Conservation (phyloP, 768 basidiomycete genomes). For the Pleurotus cornucopiae region DNA sequence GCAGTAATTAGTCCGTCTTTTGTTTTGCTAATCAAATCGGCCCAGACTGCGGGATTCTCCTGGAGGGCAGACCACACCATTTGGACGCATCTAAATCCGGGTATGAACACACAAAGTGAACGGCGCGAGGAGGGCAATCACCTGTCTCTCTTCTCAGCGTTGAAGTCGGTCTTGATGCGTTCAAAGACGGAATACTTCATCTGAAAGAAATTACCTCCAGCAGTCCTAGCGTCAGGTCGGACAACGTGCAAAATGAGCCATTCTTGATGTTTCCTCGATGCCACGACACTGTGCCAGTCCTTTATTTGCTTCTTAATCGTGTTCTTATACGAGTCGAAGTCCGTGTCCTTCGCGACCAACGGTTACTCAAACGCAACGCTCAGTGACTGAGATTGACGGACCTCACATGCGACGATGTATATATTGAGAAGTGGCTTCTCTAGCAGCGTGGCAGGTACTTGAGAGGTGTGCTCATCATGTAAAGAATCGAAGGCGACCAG, state of each 20-base stretch:
- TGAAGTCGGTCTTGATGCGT: constrained; percentile 91
- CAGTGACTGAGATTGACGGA: constrained; percentile 26
- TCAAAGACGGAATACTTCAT: constrained; percentile 83
- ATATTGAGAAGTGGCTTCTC: constrained; percentile 87
- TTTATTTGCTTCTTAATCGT: constrained; percentile 82
- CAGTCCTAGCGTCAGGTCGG: constrained; percentile 59
- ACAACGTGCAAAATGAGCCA: constrained; percentile 91
- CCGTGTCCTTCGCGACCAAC: constrained; percentile 41
- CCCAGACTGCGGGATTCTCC: constrained; percentile 80
- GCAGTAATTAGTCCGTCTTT: constrained; percentile 87
- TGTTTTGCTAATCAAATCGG: constrained; percentile 80
- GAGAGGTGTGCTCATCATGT: constrained; percentile 71
- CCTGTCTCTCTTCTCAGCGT: constrained; percentile 84
- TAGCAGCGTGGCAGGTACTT: constrained; percentile 71
- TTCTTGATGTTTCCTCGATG: constrained; percentile 78
- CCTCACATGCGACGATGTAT: constrained; percentile 87
- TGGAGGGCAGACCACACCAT: constrained; percentile 66
- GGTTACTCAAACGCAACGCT: constrained; percentile 1
- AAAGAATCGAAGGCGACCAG: constrained; percentile 64
- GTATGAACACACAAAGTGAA: constrained; percentile 12
- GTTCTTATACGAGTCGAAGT: constrained; percentile 72
- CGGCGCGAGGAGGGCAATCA: constrained; percentile 21
- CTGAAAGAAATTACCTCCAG: constrained; percentile 71
- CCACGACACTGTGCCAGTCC: constrained; percentile 78
- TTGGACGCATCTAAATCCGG: constrained; percentile 67